Conservation (phyloP, 768 basidiomycete genomes). For the Harrya chromipes region DNA sequence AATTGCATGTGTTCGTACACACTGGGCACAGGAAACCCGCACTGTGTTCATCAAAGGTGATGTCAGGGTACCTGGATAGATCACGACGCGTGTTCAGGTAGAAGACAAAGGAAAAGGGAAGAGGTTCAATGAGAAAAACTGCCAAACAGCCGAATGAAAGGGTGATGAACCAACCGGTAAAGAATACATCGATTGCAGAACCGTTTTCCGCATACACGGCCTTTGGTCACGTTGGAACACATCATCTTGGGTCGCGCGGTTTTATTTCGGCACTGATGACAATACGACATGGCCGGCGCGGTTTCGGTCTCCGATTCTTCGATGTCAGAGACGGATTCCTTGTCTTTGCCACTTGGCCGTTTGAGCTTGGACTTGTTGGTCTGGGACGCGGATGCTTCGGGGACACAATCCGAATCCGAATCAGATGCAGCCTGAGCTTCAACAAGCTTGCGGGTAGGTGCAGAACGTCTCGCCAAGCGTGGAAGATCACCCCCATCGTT, state of each 20-base stretch:
- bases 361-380: constrained; percentile 4
- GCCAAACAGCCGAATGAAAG: neutral
- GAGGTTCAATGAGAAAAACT: constrained; percentile 9
- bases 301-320: neutral
- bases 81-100: neutral
- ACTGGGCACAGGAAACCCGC: constrained; percentile 41
- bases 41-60: constrained; percentile 33
- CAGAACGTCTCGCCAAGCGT: constrained; percentile 2
- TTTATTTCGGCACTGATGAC: constrained; percentile 37
- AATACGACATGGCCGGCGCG: constrained; percentile 16
- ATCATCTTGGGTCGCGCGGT: constrained; percentile 33
- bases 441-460: constrained; percentile 18
- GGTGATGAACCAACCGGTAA: constrained; percentile 27
- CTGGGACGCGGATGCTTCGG: constrained; percentile 6
- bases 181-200: constrained; percentile 37
- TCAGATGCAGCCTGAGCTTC: constrained; percentile 1
- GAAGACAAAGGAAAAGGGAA: too few relatives aligned
- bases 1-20: constrained; percentile 47
- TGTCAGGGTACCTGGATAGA: constrained; percentile 36
- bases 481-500: neutral
- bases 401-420: constrained; percentile 16
- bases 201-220: constrained; percentile 28
- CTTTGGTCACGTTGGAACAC: constrained; percentile 25
- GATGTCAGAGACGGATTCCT: neutral
- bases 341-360: neutral